phyloP scores from a whole-genome alignment of 345 rosid species.

The Anacardium occidentale region DNA sequence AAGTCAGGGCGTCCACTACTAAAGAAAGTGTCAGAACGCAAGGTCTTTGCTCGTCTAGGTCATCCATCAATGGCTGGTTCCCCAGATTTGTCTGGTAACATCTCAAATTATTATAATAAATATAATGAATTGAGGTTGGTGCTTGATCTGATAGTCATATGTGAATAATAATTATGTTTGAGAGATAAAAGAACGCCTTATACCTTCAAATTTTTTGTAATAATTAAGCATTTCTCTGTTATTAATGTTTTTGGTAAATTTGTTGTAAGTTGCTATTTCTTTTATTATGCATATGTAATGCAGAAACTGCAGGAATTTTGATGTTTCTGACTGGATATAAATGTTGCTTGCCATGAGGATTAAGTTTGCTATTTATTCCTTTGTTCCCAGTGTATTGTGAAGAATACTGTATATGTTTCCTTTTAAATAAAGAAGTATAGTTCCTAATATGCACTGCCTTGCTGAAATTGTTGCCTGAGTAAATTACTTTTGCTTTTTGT shows the following conservation, averaged over 20 bases:
- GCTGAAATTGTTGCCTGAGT: slow-evolving; percentile 13
- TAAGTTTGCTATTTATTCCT: neutral
- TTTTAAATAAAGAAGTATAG: neutral
- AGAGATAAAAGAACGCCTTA: neutral
- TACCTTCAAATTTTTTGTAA: neutral
- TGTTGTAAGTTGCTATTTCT: neutral
- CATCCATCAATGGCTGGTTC: slow-evolving; percentile 33
- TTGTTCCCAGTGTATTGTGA: neutral
- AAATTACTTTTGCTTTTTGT: slow-evolving; percentile 11
- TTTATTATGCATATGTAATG: neutral
- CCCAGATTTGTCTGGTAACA: slow-evolving; percentile 44
- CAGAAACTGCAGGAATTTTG: neutral
- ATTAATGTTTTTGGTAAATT: neutral
- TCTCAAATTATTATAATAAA: neutral
- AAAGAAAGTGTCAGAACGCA: slow-evolving; percentile 52
- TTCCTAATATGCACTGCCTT: neutral
- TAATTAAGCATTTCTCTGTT: neutral
- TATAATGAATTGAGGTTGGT: neutral
- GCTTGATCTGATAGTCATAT: neutral
- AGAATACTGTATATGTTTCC: neutral
- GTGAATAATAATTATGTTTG: neutral
- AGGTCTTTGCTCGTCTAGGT: slow-evolving; percentile 37
- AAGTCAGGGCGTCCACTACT: slow-evolving; percentile 60
- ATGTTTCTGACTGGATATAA: neutral
- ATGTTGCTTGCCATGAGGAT: neutral